A percentile compares a stretch with the other conserved stretches of the same genome.
These are phyloP conservation scores for Schizochytrium sp. DNA, from an alignment of 108 stramenopile genomes.

Conservation along the genomic window DNA sequence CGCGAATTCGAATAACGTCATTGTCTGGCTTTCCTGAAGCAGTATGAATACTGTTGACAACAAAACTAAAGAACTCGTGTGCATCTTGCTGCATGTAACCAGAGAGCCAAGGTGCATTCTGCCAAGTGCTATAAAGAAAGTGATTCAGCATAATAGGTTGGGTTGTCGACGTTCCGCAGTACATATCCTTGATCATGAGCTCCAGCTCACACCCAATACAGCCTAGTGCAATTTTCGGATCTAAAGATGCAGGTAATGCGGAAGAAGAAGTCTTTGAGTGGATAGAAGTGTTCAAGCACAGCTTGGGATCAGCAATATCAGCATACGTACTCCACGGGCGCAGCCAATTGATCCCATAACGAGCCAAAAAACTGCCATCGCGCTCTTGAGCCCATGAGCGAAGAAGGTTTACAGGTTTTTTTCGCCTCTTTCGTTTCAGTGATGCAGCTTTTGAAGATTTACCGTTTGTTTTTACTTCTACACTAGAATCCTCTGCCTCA, in stretches of 20 bases:
- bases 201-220: conserved; percentile 58
- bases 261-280: not conserved
- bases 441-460: not conserved
- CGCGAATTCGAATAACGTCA: not conserved
- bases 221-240: conserved; percentile 15
- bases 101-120: conserved; percentile 33
- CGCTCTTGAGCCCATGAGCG: conserved; percentile 11
- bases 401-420: not conserved
- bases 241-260: conserved; percentile 6
- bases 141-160: conserved; percentile 47
- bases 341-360: conserved; percentile 8
- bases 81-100: conserved; percentile 62
- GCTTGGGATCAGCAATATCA: not conserved
- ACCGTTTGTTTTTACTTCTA: not conserved
- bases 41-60: conserved; percentile 28
- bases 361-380: not conserved
- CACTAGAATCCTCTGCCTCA: not conserved
- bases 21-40: conserved; percentile 47
- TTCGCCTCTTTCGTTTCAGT: not conserved
- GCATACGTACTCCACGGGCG: not conserved
- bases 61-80: conserved; percentile 47
- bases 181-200: conserved; percentile 30
- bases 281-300: no score
- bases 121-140: conserved; percentile 51
- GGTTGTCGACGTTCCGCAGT: not conserved